Percentiles rank a stretch among this genome's conserved stretches.
Conservation (phyloP, 2,329 filamentous ascomycete genomes). For the Colletotrichum siamense region DNA sequence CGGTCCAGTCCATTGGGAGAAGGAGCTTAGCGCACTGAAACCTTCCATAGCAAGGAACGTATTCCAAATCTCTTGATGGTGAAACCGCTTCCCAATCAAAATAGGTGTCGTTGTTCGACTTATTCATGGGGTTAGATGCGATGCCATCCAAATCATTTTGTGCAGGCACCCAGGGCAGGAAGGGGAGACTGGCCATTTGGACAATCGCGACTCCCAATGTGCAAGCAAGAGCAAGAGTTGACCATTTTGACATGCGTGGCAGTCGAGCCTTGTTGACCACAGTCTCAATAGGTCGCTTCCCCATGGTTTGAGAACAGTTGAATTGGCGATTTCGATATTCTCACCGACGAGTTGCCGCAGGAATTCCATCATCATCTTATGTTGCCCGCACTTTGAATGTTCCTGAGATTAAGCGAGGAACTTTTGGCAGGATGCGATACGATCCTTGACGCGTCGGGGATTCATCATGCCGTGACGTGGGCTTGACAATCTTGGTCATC, state of each 20-base stretch:
- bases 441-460: not conserved
- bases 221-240: not conserved
- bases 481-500: not conserved
- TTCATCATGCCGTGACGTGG: not conserved
- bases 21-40: conserved; percentile 46
- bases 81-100: conserved; percentile 41
- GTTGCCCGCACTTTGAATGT: not conserved
- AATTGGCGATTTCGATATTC: not conserved
- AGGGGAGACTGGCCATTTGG: not conserved
- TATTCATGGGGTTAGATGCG: not conserved
- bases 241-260: not conserved
- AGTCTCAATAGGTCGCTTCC: not conserved
- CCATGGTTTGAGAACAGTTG: not conserved
- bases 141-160: not conserved
- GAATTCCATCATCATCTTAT: not conserved
- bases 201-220: not conserved
- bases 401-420: not conserved
- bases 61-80: conserved; percentile 39
- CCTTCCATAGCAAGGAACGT: conserved; percentile 42
- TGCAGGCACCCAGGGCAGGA: not conserved
- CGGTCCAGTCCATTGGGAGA: conserved; percentile 47
- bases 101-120: not conserved
- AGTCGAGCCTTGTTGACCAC: not conserved
- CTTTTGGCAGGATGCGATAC: not conserved
- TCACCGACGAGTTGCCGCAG: not conserved